phyloP scores from a whole-genome alignment of 306 rosid genomes.

The Senna tora region DNA sequence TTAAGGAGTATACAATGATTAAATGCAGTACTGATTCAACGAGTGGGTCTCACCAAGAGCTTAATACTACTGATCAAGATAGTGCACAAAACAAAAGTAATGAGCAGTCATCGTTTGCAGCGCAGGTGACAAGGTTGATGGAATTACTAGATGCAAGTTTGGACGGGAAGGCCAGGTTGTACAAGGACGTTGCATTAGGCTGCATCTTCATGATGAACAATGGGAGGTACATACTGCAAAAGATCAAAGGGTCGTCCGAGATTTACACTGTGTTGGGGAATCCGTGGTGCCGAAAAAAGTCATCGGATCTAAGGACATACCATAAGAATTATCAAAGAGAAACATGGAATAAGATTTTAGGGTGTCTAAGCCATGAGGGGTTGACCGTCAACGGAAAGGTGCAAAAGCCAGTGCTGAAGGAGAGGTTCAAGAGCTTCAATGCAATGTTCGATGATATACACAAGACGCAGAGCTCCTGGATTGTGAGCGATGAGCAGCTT shows the following conservation, averaged over 20 bases:
- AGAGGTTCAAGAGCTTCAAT: slow-evolving; percentile 79
- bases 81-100: background rate
- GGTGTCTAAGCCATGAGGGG: slow-evolving; percentile 65
- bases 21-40: slow-evolving; percentile 61
- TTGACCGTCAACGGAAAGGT: slow-evolving; percentile 60
- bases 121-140: slow-evolving; percentile 59
- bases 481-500: slow-evolving; percentile 85
- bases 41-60: slow-evolving; percentile 20
- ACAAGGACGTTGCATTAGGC: slow-evolving; percentile 62
- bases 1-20: slow-evolving; percentile 50
- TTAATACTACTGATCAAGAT: background rate
- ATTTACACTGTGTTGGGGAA: slow-evolving; percentile 68
- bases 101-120: slow-evolving; percentile 52
- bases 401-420: slow-evolving; percentile 69
- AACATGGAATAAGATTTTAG: slow-evolving; percentile 69
- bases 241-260: slow-evolving; percentile 69
- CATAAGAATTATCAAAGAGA: slow-evolving; percentile 83
- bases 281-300: slow-evolving; percentile 75
- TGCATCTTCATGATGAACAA: slow-evolving; percentile 89
- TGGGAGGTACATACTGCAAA: slow-evolving; percentile 79
- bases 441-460: slow-evolving; percentile 75
- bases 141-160: slow-evolving; percentile 67
- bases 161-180: slow-evolving; percentile 65
- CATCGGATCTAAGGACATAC: slow-evolving; percentile 63
- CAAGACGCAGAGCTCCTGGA: slow-evolving; percentile 84